Conservation (phyloP, 2,329 filamentous ascomycete genomes). For the Exophiala alcalophila region DNA sequence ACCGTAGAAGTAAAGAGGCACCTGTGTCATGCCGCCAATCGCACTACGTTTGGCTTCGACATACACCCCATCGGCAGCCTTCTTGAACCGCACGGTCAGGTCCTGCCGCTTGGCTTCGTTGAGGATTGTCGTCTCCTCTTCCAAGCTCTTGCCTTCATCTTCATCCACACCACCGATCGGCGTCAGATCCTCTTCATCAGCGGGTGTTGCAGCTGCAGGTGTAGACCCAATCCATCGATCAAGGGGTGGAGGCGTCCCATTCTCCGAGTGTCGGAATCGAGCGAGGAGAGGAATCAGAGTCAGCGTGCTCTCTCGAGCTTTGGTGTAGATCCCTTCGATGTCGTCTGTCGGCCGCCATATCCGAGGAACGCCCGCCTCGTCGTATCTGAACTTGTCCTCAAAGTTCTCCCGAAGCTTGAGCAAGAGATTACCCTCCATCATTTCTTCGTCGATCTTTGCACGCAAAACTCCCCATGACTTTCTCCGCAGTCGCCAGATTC, state of each 20-base stretch:
- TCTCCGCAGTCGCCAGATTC: constrained; percentile 84
- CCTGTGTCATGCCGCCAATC: constrained; percentile 89
- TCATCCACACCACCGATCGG: constrained; percentile 94
- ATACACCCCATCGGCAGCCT: constrained; percentile 95
- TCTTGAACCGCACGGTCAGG: constrained; percentile 92
- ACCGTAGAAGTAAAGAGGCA: constrained; percentile 92
- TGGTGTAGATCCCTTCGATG: constrained; percentile 92
- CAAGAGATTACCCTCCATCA: constrained; percentile 94
- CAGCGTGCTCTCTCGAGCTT: constrained; percentile 86
- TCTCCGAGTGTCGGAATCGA: constrained; percentile 73
- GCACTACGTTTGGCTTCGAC: constrained; percentile 97
- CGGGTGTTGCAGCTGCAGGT: constrained; percentile 68
- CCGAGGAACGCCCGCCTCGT: constrained; percentile 86
- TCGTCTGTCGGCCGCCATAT: constrained; percentile 97
- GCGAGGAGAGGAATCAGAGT: constrained; percentile 85
- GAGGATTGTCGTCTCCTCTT: constrained; percentile 95
- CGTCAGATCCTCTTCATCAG: constrained; percentile 83
- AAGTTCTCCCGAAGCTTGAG: constrained; percentile 97
- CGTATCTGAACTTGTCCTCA: constrained; percentile 98
- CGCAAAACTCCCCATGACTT: constrained; percentile 93
- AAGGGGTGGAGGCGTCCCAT: constrained; percentile 71
- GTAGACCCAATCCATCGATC: constrained; percentile 77
- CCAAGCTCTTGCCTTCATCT: constrained; percentile 87
- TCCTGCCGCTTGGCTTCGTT: constrained; percentile 88
- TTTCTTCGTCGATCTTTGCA: constrained; percentile 91